Evolutionary conservation across 192 early-diverging fungal species (phyloP).

Genomic region (Gonapodya sp.): DNA sequence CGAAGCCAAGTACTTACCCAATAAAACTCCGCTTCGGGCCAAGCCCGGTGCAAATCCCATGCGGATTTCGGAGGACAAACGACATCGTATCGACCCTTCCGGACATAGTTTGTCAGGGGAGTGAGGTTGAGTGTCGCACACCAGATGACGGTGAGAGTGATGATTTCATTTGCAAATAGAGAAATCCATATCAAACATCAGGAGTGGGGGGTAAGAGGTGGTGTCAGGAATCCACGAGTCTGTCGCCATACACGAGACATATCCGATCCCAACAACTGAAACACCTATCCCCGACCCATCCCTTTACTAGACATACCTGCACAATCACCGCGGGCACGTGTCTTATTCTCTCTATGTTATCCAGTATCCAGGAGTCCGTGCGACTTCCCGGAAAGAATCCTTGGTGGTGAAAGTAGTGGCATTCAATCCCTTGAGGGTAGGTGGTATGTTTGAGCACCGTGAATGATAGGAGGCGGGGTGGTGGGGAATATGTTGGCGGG

Average conservation of each 20-base stretch:
- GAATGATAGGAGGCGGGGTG: not conserved
- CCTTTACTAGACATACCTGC: slow-evolving; percentile 19
- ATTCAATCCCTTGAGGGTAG: slow-evolving; percentile 62
- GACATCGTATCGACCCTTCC: slow-evolving; percentile 46
- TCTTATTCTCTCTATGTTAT: slow-evolving; percentile 54
- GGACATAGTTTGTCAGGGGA: no score
- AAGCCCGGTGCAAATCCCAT: slow-evolving; percentile 37
- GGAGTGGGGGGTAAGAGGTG: no score
- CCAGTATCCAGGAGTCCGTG: slow-evolving; percentile 43
- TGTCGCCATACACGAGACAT: no score
- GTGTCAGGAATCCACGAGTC: no score
- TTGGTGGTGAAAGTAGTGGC: slow-evolving; percentile 58
- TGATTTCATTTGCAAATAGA: no score
- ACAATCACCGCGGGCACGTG: slow-evolving; percentile 56
- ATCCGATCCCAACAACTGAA: no score
- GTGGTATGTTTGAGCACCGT: not conserved
- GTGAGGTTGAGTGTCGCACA: slow-evolving; percentile 1
- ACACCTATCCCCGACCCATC: not conserved
- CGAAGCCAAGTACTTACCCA: slow-evolving; percentile 27
- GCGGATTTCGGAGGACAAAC: slow-evolving; percentile 35
- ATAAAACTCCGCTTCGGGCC: slow-evolving; percentile 58
- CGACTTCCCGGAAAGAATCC: slow-evolving; percentile 65
- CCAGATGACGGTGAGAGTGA: not conserved
- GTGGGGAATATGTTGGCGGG: no score
- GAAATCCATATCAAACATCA: no score